These are phyloP conservation scores for Corymbia calophylla DNA, from an alignment of 441 rosid species.

Conservation along the genomic window DNA sequence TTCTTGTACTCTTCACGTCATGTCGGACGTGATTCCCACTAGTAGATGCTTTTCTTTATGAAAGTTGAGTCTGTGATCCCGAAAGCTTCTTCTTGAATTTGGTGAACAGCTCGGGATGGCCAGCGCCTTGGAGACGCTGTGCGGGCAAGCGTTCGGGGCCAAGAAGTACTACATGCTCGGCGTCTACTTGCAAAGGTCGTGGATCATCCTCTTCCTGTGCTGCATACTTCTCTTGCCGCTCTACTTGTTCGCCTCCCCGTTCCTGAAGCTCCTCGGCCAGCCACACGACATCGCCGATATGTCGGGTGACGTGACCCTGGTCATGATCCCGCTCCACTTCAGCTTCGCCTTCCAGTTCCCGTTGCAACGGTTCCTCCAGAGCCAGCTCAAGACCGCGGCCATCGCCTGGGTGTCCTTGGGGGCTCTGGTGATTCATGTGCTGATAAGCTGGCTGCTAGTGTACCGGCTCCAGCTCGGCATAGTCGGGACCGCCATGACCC, in stretches of 20 bases:
- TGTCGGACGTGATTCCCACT: background rate
- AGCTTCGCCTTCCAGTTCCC: conserved; percentile 20
- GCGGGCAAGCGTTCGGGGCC: conserved; percentile 15
- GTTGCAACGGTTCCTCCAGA: conserved; percentile 13
- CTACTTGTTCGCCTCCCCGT: conserved; percentile 1
- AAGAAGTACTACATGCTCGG: conserved; percentile 13
- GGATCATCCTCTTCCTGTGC: conserved; percentile 13
- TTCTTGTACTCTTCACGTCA: background rate
- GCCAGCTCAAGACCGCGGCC: conserved; percentile 13
- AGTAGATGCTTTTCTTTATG: background rate
- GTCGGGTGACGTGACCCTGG: background rate
- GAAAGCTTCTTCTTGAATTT: background rate
- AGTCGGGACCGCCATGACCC: conserved; percentile 3
- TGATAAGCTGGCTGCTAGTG: conserved; percentile 12
- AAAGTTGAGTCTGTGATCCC: background rate
- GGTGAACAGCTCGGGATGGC: conserved; percentile 2
- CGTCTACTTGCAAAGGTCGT: conserved; percentile 14
- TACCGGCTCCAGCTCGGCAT: conserved; percentile 5
- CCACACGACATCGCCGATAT: conserved; percentile 1
- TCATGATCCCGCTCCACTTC: conserved; percentile 19
- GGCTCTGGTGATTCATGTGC: conserved; percentile 4
- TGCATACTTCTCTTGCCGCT: conserved; percentile 15
- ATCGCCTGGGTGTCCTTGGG: conserved; percentile 10
- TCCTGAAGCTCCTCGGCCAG: conserved; percentile 9
- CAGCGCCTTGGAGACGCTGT: conserved; percentile 9